These are phyloP conservation scores for Penicillium roqueforti DNA, from an alignment of 495 filamentous ascomycete species.

Conservation along the genomic window DNA sequence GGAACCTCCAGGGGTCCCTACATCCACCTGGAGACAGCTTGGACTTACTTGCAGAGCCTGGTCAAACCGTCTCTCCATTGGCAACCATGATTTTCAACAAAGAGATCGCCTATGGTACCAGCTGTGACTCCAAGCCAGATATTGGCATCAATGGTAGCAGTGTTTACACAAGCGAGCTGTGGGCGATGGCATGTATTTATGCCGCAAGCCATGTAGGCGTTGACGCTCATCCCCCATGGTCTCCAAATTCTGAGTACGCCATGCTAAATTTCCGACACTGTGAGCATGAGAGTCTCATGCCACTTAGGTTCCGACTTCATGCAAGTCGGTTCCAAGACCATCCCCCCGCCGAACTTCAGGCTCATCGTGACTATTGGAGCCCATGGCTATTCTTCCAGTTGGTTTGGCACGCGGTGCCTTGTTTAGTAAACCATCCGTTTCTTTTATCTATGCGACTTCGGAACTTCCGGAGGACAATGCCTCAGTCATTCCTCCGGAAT, in stretches of 20 bases:
- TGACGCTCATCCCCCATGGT: conserved; percentile 39
- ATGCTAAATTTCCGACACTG: conserved; percentile 40
- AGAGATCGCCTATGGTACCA: not conserved
- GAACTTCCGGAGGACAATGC: conserved; percentile 38
- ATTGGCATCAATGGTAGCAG: conserved; percentile 35
- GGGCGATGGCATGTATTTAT: conserved; percentile 39
- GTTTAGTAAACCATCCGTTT: conserved; percentile 43
- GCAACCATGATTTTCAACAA: conserved; percentile 3
- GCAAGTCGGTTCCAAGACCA: conserved; percentile 38
- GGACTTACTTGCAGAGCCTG: not conserved
- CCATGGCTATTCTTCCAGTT: conserved; percentile 45
- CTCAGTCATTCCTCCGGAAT: conserved; percentile 34
- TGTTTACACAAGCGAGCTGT: conserved; percentile 37
- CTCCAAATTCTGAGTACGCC: conserved; percentile 38
- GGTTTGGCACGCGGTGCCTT: conserved; percentile 40
- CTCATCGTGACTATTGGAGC: conserved; percentile 40
- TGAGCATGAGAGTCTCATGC: conserved; percentile 43
- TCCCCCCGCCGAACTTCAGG: conserved; percentile 28
- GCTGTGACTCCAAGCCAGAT: conserved; percentile 24
- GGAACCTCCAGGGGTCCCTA: conserved; percentile 31
- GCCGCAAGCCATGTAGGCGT: conserved; percentile 28
- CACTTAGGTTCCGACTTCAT: conserved; percentile 37
- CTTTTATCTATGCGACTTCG: conserved; percentile 39
- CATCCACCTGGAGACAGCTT: conserved; percentile 3
- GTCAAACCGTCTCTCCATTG: not conserved